Evolutionary conservation across 2,329 filamentous ascomycete genomes (phyloP).

Genomic region (Fusarium guadeloupense): DNA sequence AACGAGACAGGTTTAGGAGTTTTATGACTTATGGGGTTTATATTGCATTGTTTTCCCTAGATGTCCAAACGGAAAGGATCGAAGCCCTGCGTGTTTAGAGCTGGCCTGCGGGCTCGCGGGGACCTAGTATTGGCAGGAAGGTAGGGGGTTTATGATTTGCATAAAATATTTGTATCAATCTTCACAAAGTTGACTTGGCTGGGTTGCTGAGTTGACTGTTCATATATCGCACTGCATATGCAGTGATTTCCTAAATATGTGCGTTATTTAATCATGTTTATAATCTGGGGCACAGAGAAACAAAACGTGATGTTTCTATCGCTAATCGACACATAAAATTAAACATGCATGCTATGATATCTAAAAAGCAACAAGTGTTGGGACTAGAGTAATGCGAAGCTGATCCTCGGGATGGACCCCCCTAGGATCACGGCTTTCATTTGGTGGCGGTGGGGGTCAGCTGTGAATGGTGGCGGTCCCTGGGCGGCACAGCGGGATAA

Average conservation of each 20-base stretch:
- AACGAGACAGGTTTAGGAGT: conserved; percentile 27
- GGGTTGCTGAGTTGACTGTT: neutral
- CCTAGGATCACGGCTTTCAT: conserved; percentile 6
- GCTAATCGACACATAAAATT: conserved; percentile 22
- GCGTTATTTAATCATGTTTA: conserved; percentile 10
- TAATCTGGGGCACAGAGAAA: neutral
- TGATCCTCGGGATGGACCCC: conserved; percentile 19
- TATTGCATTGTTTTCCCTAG: conserved; percentile 38
- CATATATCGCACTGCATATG: conserved; percentile 4
- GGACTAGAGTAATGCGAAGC: conserved; percentile 15
- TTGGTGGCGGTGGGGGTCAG: conserved; percentile 31
- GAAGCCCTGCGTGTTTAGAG: conserved; percentile 15
- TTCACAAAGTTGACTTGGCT: neutral
- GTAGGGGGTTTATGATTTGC: conserved; percentile 18
- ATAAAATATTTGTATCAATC: conserved; percentile 23
- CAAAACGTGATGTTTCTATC: neutral
- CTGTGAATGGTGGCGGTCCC: conserved; percentile 10
- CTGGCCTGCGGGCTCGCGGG: conserved; percentile 11
- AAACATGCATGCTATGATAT: conserved; percentile 6
- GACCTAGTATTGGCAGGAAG: conserved; percentile 21
- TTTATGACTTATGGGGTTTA: conserved; percentile 12
- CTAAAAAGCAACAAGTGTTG: conserved; percentile 10
- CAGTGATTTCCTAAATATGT: conserved; percentile 1
- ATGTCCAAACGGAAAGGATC: conserved; percentile 37
- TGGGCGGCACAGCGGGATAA: conserved; percentile 4